These are phyloP conservation scores for Kalanchoe fedtschenkoi DNA, from an alignment of 164 flowering plant species.

Conservation along the genomic window DNA sequence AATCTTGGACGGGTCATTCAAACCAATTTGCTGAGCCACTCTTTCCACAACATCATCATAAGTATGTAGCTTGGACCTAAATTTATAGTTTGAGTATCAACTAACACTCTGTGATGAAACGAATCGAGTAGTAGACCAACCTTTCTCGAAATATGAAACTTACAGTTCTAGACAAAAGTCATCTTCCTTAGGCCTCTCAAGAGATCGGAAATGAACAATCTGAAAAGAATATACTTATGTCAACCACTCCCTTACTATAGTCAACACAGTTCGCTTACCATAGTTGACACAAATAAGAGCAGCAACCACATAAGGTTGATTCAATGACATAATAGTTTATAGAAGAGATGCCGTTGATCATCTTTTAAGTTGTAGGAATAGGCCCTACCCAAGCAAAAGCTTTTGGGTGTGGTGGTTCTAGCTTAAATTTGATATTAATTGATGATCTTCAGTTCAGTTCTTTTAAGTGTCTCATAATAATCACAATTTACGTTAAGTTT, in stretches of 20 bases:
- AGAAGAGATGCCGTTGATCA: too few species aligned
- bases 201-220: constrained; percentile 8
- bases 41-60: constrained; percentile 91
- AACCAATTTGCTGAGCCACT: constrained; percentile 60
- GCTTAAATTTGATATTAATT: too few species aligned
- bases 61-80: constrained; percentile 22
- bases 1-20: constrained; percentile 87
- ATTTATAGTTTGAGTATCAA: neutral
- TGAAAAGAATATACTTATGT: neutral
- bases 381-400: too few species aligned
- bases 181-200: constrained; percentile 5
- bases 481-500: too few species aligned
- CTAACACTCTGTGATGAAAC: neutral
- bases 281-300: too few species aligned
- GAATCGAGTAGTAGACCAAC: neutral
- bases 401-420: too few species aligned
- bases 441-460: too few species aligned
- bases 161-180: neutral
- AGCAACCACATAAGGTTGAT: too few species aligned
- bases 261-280: too few species aligned
- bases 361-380: too few species aligned
- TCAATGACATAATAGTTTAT: too few species aligned
- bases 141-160: neutral
- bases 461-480: too few species aligned
- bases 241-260: neutral